Percentiles rank a stretch among this genome's conserved stretches.
Evolutionary conservation across 352 stramenopile species (phyloP).

Genomic region (Phytophthora megakarya): DNA sequence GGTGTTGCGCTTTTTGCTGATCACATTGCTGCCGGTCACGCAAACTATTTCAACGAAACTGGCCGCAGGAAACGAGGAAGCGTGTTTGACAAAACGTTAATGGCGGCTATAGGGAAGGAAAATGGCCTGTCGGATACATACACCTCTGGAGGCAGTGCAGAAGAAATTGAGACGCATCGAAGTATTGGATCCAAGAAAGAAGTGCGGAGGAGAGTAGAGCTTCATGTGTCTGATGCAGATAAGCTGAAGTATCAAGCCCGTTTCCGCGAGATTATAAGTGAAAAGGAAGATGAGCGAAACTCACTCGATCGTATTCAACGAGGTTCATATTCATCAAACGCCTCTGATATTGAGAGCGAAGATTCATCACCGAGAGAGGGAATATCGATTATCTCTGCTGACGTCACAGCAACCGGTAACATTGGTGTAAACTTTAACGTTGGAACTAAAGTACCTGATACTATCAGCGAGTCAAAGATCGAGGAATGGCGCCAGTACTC

Average conservation of each 20-base stretch:
- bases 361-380: conserved; percentile 16
- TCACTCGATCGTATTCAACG: conserved; percentile 25
- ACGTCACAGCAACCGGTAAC: conserved; percentile 31
- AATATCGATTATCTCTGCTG: conserved; percentile 27
- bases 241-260: conserved; percentile 30
- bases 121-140: conserved; percentile 32
- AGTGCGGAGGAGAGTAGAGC: conserved; percentile 29
- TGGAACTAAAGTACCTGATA: conserved; percentile 20
- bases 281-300: conserved; percentile 22
- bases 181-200: conserved; percentile 30
- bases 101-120: conserved; percentile 38
- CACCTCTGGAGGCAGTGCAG: conserved; percentile 18
- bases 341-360: conserved; percentile 25
- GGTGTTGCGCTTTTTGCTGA: conserved; percentile 55
- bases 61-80: conserved; percentile 35
- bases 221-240: conserved; percentile 29
- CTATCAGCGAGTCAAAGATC: conserved; percentile 23
- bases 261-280: conserved; percentile 34
- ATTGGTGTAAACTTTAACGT: conserved; percentile 39
- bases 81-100: conserved; percentile 48
- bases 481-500: conserved; percentile 35
- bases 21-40: conserved; percentile 47
- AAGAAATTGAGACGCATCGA: conserved; percentile 34
- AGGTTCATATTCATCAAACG: conserved; percentile 13
- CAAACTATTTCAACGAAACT: conserved; percentile 41